phyloP scores from a whole-genome alignment of 495 filamentous ascomycete species.

The Penicillium pancosmium region DNA sequence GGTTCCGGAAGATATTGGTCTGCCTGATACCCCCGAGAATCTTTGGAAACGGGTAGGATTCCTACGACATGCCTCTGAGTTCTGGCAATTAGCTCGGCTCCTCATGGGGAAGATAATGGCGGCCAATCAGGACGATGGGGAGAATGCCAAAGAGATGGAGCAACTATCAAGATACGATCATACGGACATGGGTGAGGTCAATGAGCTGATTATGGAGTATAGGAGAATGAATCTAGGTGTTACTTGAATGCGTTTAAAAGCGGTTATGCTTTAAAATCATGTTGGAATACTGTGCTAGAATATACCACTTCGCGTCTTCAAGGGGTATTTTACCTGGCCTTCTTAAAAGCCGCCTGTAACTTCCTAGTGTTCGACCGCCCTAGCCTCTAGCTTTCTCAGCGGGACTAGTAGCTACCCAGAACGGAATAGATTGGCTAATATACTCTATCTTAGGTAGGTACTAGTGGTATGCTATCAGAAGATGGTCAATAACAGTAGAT shows the following conservation, averaged over 20 bases:
- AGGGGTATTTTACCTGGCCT: too few species aligned
- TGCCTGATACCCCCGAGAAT: conserved; percentile 20
- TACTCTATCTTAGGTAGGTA: too few species aligned
- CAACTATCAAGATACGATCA: conserved; percentile 27
- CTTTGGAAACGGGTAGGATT: conserved; percentile 37
- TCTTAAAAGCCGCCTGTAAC: too few species aligned
- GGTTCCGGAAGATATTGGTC: conserved; percentile 25
- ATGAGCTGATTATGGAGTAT: conserved; percentile 36
- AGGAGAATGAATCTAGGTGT: conserved; percentile 27
- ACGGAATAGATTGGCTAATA: too few species aligned
- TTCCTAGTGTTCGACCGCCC: too few species aligned
- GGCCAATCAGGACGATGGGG: conserved; percentile 6
- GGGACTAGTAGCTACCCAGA: too few species aligned
- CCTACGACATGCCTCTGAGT: conserved; percentile 29
- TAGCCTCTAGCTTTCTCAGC: too few species aligned
- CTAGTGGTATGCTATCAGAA: too few species aligned
- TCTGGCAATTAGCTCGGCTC: conserved; percentile 35
- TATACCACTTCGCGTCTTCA: too few species aligned
- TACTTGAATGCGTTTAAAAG: background rate
- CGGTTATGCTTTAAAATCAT: background rate
- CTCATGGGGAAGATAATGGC: conserved; percentile 23
- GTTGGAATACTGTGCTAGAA: too few species aligned
- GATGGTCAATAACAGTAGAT: too few species aligned
- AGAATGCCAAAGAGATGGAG: background rate
- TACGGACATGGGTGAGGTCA: conserved; percentile 35